These are phyloP conservation scores for Termitomyces sp. DNA, from an alignment of 768 basidiomycete genomes.

Conservation along the genomic window DNA sequence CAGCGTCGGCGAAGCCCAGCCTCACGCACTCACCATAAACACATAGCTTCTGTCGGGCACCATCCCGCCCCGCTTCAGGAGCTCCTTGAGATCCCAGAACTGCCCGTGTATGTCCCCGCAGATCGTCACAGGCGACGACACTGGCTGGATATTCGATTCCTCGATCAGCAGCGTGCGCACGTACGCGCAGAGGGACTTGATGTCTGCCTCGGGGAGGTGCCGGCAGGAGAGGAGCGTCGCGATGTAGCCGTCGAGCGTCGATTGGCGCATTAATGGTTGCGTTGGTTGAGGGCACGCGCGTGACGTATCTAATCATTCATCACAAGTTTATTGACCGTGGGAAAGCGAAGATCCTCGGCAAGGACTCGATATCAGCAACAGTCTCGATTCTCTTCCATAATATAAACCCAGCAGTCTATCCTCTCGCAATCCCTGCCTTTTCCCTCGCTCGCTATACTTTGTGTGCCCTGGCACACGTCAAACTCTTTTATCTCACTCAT, in stretches of 20 bases:
- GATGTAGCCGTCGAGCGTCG: slow-evolving; percentile 76
- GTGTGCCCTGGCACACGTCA: no score
- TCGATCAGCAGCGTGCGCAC: slow-evolving; percentile 89
- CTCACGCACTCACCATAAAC: slow-evolving; percentile 81
- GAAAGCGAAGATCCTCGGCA: background rate
- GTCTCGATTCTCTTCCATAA: no score
- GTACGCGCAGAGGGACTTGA: slow-evolving; percentile 88
- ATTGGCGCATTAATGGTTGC: slow-evolving; percentile 16
- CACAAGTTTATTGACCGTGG: background rate
- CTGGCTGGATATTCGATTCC: slow-evolving; percentile 96
- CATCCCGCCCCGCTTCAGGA: slow-evolving; percentile 79
- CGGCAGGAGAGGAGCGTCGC: slow-evolving; percentile 81
- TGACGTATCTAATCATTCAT: background rate
- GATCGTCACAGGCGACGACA: slow-evolving; percentile 90
- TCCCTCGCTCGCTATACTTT: no score
- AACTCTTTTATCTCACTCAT: no score
- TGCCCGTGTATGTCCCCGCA: slow-evolving; percentile 98
- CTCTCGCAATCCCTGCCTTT: no score
- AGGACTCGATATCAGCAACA: no score
- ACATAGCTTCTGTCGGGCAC: slow-evolving; percentile 90
- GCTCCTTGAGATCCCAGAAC: slow-evolving; percentile 93
- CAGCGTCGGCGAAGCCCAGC: slow-evolving; percentile 13
- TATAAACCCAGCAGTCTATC: no score
- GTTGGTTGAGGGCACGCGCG: background rate
- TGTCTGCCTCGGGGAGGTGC: slow-evolving; percentile 85